Evolutionary conservation across 2,329 filamentous ascomycete species (phyloP).

Genomic region (Dendryphion nanum): DNA sequence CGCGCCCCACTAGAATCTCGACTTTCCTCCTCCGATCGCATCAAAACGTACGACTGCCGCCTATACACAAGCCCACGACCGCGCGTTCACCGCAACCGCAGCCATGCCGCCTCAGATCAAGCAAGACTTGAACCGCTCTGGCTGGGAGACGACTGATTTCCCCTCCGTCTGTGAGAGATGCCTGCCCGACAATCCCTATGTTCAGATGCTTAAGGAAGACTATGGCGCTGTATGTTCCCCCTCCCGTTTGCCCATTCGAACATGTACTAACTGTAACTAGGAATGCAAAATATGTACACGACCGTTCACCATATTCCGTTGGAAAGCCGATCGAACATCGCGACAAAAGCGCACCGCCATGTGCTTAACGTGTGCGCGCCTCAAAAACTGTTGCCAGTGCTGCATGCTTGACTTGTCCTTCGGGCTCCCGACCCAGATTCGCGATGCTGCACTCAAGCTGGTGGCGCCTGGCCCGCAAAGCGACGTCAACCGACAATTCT

Average conservation of each 20-base stretch:
- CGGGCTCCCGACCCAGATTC: constrained; percentile 88
- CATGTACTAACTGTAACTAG: constrained; percentile 43
- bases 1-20: no score
- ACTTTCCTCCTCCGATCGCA: no score
- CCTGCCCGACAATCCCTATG: constrained; percentile 92
- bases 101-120: constrained; percentile 89
- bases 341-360: constrained; percentile 93
- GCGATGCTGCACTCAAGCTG: constrained; percentile 97
- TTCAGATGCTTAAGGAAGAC: constrained; percentile 98
- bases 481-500: constrained; percentile 94
- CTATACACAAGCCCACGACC: no score
- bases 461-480: constrained; percentile 90
- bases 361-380: constrained; percentile 90
- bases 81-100: no score
- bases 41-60: no score
- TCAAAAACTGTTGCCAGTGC: constrained; percentile 98
- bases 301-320: constrained; percentile 93
- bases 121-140: constrained; percentile 89
- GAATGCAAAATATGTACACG: constrained; percentile 75
- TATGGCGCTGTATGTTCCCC: constrained; percentile 76
- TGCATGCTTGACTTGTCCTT: constrained; percentile 99
- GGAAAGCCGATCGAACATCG: constrained; percentile 88
- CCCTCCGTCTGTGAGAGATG: constrained; percentile 90
- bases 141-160: constrained; percentile 93
- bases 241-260: constrained; percentile 79